Conservation (phyloP, 1,284 basidiomycete species). For the Schizophyllum amplum region DNA sequence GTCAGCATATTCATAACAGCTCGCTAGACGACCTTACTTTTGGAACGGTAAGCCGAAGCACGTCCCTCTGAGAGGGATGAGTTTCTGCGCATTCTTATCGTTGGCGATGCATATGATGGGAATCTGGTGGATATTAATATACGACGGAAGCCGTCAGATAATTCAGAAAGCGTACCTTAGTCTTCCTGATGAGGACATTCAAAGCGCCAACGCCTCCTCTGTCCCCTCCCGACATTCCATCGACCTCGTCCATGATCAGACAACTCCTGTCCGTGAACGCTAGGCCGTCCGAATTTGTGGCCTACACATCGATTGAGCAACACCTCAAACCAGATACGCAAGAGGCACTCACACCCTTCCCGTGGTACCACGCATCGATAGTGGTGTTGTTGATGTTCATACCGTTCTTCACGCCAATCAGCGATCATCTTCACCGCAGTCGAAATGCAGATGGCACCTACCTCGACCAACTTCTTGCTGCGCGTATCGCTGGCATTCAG, state of each 20-base stretch:
- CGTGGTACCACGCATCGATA: constrained; percentile 81
- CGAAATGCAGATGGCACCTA: constrained; percentile 18
- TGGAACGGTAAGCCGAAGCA: constrained; percentile 75
- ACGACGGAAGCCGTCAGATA: constrained; percentile 2
- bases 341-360: constrained; percentile 40
- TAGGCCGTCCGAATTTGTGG: constrained; percentile 61
- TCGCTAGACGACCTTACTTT: constrained; percentile 39
- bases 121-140: constrained; percentile 44
- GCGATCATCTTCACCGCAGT: not conserved
- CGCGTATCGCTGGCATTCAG: constrained; percentile 94
- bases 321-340: not conserved
- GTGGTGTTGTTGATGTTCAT: constrained; percentile 86
- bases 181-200: constrained; percentile 90
- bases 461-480: constrained; percentile 96
- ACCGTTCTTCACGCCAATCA: constrained; percentile 43
- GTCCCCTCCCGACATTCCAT: constrained; percentile 98
- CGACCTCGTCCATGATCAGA: constrained; percentile 99
- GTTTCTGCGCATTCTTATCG: constrained; percentile 78
- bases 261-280: constrained; percentile 75
- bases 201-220: constrained; percentile 93
- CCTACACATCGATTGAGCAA: constrained; percentile 25
- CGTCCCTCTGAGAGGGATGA: constrained; percentile 78
- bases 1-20: not conserved
- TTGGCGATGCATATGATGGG: constrained; percentile 99
- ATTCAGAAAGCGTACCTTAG: constrained; percentile 50